These are phyloP conservation scores for Coemansia sp. DNA, from an alignment of 192 early-diverging fungal species.

Conservation along the genomic window DNA sequence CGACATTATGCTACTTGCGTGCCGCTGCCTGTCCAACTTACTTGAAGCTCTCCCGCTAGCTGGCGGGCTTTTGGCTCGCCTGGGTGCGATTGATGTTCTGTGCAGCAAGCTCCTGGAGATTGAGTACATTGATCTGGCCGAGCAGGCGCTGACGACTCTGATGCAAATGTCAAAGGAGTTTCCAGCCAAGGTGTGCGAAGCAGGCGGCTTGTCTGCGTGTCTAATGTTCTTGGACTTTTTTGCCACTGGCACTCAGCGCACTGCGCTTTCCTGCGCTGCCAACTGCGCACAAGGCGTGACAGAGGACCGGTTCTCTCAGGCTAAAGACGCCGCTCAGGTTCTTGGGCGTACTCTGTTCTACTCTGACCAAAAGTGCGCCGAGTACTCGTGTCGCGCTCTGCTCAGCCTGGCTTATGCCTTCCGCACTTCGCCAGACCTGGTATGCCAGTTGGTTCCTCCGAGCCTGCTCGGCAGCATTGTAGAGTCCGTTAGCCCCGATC, in stretches of 20 bases:
- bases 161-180: slow-evolving; percentile 61
- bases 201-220: slow-evolving; percentile 72
- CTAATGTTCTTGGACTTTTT: slow-evolving; percentile 92
- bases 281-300: slow-evolving; percentile 62
- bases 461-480: slow-evolving; percentile 59
- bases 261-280: slow-evolving; percentile 70
- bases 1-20: slow-evolving; percentile 84
- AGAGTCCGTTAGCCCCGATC: slow-evolving; percentile 51
- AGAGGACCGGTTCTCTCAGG: slow-evolving; percentile 56
- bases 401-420: slow-evolving; percentile 64
- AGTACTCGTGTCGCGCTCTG: slow-evolving; percentile 64
- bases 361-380: slow-evolving; percentile 70
- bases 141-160: slow-evolving; percentile 75
- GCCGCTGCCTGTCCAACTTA: slow-evolving; percentile 85
- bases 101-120: slow-evolving; percentile 77
- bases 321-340: slow-evolving; percentile 65
- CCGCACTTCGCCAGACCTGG: slow-evolving; percentile 48
- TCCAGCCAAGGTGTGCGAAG: slow-evolving; percentile 32
- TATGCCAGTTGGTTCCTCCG: slow-evolving; percentile 61
- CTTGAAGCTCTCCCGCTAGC: slow-evolving; percentile 82
- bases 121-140: slow-evolving; percentile 91
- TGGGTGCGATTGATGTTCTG: slow-evolving; percentile 67
- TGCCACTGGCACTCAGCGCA: slow-evolving; percentile 76
- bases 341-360: slow-evolving; percentile 68
- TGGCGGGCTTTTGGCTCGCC: slow-evolving; percentile 60